Evolutionary conservation across 768 basidiomycete species (phyloP).

Genomic region (Xerocomellus dryophilus): DNA sequence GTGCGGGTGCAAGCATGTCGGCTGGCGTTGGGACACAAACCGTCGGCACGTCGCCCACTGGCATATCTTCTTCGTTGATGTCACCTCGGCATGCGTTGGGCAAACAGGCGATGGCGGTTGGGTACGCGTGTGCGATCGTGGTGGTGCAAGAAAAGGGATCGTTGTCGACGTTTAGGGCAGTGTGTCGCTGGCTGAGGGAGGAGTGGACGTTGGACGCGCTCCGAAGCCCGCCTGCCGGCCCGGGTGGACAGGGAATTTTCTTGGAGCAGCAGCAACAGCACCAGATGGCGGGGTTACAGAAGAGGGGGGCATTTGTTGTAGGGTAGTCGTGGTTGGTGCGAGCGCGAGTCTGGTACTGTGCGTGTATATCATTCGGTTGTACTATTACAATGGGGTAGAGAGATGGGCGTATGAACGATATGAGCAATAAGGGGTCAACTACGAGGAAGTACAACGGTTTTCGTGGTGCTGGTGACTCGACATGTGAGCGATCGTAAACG

Average conservation of each 20-base stretch:
- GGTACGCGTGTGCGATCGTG: slow-evolving; percentile 63
- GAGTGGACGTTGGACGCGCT: slow-evolving; percentile 54
- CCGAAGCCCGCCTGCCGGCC: slow-evolving; percentile 19
- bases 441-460: neutral
- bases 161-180: slow-evolving; percentile 75
- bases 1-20: slow-evolving; percentile 12
- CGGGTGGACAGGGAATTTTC: slow-evolving; percentile 36
- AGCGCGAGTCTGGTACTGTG: slow-evolving; percentile 9
- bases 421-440: neutral
- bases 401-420: neutral
- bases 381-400: neutral
- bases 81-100: slow-evolving; percentile 28
- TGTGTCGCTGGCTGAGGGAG: slow-evolving; percentile 70
- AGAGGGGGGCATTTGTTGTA: slow-evolving; percentile 34
- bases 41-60: slow-evolving; percentile 19
- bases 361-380: neutral
- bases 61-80: slow-evolving; percentile 23
- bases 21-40: neutral
- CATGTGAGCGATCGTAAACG: no score
- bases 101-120: slow-evolving; percentile 23
- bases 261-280: slow-evolving; percentile 37
- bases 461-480: no score
- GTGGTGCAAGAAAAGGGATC: slow-evolving; percentile 91
- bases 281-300: neutral
- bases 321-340: neutral